These are phyloP conservation scores for Yamadazyma scolyti DNA, from an alignment of 805 yeast genomes.

Conservation along the genomic window DNA sequence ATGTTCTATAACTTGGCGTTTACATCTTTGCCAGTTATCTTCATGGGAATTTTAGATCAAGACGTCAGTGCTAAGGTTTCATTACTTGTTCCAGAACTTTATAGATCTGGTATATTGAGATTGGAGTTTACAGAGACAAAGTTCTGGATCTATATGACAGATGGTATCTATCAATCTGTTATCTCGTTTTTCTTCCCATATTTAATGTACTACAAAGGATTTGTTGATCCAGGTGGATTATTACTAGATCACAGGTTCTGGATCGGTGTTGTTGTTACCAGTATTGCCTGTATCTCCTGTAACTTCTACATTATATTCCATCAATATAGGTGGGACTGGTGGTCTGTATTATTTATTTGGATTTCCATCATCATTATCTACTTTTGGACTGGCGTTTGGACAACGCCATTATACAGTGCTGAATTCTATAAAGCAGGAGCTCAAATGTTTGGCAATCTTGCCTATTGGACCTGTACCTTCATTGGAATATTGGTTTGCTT, in stretches of 20 bases:
- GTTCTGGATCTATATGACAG: conserved; percentile 71
- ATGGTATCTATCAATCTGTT: conserved; percentile 73
- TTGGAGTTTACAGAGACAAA: conserved; percentile 67
- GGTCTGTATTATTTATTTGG: conserved; percentile 50
- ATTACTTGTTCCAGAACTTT: conserved; percentile 68
- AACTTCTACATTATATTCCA: conserved; percentile 62
- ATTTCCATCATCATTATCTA: conserved; percentile 59
- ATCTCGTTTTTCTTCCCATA: conserved; percentile 75
- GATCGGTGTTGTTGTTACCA: conserved; percentile 65
- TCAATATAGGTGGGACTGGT: conserved; percentile 82
- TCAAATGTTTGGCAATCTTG: conserved; percentile 55
- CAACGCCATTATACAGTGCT: conserved; percentile 44
- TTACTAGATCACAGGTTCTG: conserved; percentile 67
- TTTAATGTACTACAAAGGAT: conserved; percentile 32
- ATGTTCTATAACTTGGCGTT: conserved; percentile 82
- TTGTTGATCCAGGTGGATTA: conserved; percentile 46
- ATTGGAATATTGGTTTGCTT: conserved; percentile 64
- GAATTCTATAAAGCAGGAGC: conserved; percentile 69
- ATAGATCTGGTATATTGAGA: conserved; percentile 68
- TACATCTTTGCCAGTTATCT: conserved; percentile 76
- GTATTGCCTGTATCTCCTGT: conserved; percentile 65
- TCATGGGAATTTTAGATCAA: conserved; percentile 76
- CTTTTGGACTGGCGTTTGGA: conserved; percentile 83
- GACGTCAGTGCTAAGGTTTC: conserved; percentile 72
- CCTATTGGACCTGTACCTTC: conserved; percentile 66